Base-by-base conservation (phyloP, 2,329 filamentous ascomycete genomes). In the Diaporthe sp. region DNA sequence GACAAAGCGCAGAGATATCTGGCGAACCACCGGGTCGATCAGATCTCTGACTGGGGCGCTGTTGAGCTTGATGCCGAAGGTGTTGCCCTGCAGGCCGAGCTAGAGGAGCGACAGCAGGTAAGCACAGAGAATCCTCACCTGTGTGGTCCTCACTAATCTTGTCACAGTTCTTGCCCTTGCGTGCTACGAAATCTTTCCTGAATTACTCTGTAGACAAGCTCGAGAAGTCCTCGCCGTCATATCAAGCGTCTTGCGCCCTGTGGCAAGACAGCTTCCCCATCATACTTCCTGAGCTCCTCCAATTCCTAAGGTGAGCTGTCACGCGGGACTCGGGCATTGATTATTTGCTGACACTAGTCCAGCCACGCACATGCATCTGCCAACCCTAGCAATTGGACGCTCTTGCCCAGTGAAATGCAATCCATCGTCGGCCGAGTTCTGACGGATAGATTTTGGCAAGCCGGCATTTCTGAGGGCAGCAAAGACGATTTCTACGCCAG, bases 361-460 rank as follows among this genome's bases (percentile, higher is more conserved):
- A 94, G 94, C 80, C 93, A 97, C 82, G 96, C 96, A 0, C 96
- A 98, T 84, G 94, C 95, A 1, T 96, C 97, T 76, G 95, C 98
- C 81, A 96, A 98, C 79, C 91, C 94, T 1, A 87, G 90, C 28
- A 97, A 95, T 80, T 99, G 97, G 96, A 87, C 89, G 13, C 90
- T 92, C 42, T 85, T 98, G 22, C 93, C 95, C 1, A 82, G 87
- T 15, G 95, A 97, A 55, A 93, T 97, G 87, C 92, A 92, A 74
- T 86, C 89, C 7, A 91, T 97, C 70, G 94, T 98, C 52, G 90
- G 92, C 57, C 91, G 94, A 30, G 95, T 98, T 28, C 86, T 99
- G 30, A 97, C 95, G 19, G 97, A 99, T 83, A 90, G 97, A 33
- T 99, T 99, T 82, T 99, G 97, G 97, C 97, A 99, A 86, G 95